Evolutionary conservation across 805 yeast species (phyloP), one percentile per base, ranked within the genome.

Genomic region (Ogataea ramenticola): DNA sequence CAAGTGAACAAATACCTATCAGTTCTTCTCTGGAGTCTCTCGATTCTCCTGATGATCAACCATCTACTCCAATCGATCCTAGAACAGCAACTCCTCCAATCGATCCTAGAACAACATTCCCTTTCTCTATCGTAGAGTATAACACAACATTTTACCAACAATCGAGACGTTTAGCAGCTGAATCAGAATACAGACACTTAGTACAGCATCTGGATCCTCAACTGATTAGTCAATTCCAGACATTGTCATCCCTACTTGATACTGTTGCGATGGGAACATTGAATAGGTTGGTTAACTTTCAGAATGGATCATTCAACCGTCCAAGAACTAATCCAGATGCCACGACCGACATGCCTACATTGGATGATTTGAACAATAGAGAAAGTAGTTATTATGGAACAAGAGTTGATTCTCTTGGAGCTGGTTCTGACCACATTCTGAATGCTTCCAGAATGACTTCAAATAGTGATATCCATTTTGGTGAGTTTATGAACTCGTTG

Each of bases 401-500:
- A 19, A 26, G 48, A 33, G 43, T 46, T 2, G 48, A 45, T 29
- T 3, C n/a, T 30, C 10, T n/a, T 16, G 22, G n/a, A 17, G 15
- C 5, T 7, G 29, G 20, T 11, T 16, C 15, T 27, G 4, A 26
- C 16, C 17, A 7, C 35, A 12, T 27, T 34, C 20, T 21, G 22
- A 20, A 34, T n/a, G 17, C 35, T 11, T 6, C 6, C n/a, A 17
- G 19, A 7, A 4, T 17, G n/a, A 6, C 12, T 11, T n/a, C 3
- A 6, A 32, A 32, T 32, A 20, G 50, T 22, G 75, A 72, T 45
- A 48, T 66, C 6, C 68, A 66, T 12, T 76, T 74, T 53, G 59
- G 61, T 30, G 74, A 72, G 33, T 76, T 76, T 47, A 49, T 75
- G 8, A 48, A 54, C 8, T 70, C 57, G 1, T 44, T 59, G 21